Percentiles rank a stretch among this genome's conserved stretches.
These are phyloP conservation scores for Aspergillus clavatus DNA, from an alignment of 2,329 filamentous ascomycete species.

Conservation along the genomic window DNA sequence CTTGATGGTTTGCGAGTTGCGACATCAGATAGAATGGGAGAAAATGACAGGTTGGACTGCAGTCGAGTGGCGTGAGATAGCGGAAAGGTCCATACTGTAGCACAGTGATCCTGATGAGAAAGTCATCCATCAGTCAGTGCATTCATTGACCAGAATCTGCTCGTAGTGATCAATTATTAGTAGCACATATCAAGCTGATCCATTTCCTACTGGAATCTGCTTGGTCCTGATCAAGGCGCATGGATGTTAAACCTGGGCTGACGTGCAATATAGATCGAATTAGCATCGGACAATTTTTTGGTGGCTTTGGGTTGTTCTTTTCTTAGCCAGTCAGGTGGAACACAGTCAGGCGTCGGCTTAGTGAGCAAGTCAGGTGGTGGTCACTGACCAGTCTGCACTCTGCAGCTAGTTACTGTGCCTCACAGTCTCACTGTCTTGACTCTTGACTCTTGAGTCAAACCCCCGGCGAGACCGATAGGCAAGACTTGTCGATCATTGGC, in stretches of 20 bases:
- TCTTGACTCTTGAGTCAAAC: constrained; percentile 7
- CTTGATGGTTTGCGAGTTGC: constrained; percentile 6
- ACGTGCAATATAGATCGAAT: background rate
- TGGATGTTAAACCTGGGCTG: background rate
- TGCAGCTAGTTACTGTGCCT: background rate
- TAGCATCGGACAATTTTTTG: constrained; percentile 14
- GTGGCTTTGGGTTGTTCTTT: background rate
- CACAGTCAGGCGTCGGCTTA: too few species aligned
- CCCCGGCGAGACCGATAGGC: constrained; percentile 20
- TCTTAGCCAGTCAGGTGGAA: constrained; percentile 4
- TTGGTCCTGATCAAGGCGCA: background rate
- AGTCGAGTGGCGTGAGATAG: constrained; percentile 21
- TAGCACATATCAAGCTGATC: background rate
- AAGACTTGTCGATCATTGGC: constrained; percentile 4
- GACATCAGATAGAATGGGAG: constrained; percentile 6
- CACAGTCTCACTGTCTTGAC: too few species aligned
- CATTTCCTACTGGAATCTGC: too few species aligned
- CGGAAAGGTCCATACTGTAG: constrained; percentile 12
- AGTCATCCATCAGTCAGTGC: background rate
- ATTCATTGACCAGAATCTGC: background rate
- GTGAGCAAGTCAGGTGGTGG: constrained; percentile 20
- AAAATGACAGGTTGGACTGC: constrained; percentile 20
- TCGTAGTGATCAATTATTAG: background rate
- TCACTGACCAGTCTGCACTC: constrained; percentile 13
- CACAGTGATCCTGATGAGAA: constrained; percentile 9